Percentiles rank a stretch among this genome's conserved stretches.
Evolutionary conservation across 441 rosid species (phyloP).

Genomic region (Erysimum cheiri): DNA sequence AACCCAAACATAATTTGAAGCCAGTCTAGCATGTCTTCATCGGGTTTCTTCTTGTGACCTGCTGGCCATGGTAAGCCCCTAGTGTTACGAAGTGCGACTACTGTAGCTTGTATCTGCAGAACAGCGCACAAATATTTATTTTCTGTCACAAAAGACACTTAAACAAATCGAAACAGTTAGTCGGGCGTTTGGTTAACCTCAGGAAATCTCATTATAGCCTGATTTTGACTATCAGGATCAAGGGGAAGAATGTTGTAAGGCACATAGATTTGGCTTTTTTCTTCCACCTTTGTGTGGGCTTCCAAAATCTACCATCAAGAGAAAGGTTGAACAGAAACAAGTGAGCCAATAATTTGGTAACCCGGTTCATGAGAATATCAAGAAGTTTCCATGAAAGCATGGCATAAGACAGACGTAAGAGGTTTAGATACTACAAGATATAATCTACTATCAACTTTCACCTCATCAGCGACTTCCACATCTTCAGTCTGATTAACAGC

Average conservation of each 20-base stretch:
- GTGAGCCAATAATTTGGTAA: conserved; percentile 11
- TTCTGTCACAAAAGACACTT: conserved; percentile 1
- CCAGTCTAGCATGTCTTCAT: conserved; percentile 71
- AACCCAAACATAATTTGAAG: conserved; percentile 71
- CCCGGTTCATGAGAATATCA: conserved; percentile 9
- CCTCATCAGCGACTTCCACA: conserved; percentile 78
- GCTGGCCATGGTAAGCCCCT: conserved; percentile 74
- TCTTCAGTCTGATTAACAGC: conserved; percentile 71
- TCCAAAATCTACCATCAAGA: conserved; percentile 57
- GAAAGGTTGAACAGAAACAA: conserved; percentile 19
- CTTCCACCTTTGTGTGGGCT: conserved; percentile 59
- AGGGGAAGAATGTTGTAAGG: conserved; percentile 72
- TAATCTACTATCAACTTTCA: conserved; percentile 39
- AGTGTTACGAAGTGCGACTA: conserved; percentile 60
- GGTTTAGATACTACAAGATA: conserved; percentile 1
- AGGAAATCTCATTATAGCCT: conserved; percentile 65
- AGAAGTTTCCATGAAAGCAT: conserved; percentile 23
- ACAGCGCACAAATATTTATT: conserved; percentile 6
- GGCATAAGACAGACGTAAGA: background rate
- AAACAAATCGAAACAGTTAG: background rate
- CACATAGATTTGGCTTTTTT: conserved; percentile 55
- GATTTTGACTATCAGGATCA: conserved; percentile 73
- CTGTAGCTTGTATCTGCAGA: conserved; percentile 63
- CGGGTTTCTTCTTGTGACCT: conserved; percentile 55
- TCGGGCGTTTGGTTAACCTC: conserved; percentile 48